A percentile compares a stretch with the other conserved stretches of the same genome.
These are phyloP conservation scores for Aspergillus hancockii DNA, from an alignment of 495 filamentous ascomycete genomes.

Conservation along the genomic window DNA sequence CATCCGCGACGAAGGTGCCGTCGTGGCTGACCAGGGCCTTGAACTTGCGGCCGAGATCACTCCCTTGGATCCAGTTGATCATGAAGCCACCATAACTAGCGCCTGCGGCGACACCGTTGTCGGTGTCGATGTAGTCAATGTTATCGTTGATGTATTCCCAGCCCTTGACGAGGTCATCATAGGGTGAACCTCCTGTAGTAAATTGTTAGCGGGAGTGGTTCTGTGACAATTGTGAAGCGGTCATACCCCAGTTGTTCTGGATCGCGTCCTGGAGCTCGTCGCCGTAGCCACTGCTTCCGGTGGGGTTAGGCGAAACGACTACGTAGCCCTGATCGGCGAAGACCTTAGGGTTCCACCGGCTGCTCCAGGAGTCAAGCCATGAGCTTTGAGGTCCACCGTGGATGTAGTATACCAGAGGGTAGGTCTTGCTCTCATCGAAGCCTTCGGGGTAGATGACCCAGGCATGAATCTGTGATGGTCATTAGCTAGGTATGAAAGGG, in stretches of 20 bases:
- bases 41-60: slow-evolving; percentile 51
- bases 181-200: slow-evolving; percentile 43
- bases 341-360: slow-evolving; percentile 52
- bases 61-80: slow-evolving; percentile 61
- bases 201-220: not conserved
- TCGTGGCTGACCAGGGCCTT: slow-evolving; percentile 53
- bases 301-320: slow-evolving; percentile 55
- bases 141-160: slow-evolving; percentile 52
- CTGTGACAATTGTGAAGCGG: not conserved
- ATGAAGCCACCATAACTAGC: slow-evolving; percentile 56
- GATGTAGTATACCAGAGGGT: slow-evolving; percentile 52
- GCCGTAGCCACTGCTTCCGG: slow-evolving; percentile 53
- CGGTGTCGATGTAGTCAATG: slow-evolving; percentile 51
- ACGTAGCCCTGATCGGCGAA: slow-evolving; percentile 61
- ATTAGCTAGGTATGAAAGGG: not conserved
- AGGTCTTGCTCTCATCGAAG: slow-evolving; percentile 48
- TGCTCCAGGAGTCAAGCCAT: slow-evolving; percentile 52
- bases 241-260: slow-evolving; percentile 48
- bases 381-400: slow-evolving; percentile 56
- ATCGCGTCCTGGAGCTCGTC: slow-evolving; percentile 50
- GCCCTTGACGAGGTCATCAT: slow-evolving; percentile 54
- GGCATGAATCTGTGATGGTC: slow-evolving; percentile 41
- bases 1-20: slow-evolving; percentile 46
- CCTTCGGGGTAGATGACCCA: slow-evolving; percentile 48
- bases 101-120: slow-evolving; percentile 49